Conservation (phyloP, 2,329 filamentous ascomycete species). For the Exophiala calicioides region DNA sequence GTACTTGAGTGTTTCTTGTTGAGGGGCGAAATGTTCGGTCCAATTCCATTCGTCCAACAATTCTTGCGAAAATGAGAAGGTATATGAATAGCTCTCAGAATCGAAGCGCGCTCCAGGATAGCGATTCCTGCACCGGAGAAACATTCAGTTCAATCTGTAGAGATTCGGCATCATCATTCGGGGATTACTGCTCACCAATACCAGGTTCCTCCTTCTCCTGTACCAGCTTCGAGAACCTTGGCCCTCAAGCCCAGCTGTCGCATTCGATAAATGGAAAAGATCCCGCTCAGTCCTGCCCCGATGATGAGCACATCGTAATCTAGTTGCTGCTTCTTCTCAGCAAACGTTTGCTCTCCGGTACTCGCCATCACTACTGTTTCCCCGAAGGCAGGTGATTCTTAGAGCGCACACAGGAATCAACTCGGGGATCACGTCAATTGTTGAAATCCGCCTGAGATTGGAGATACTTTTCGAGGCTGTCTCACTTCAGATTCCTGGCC, state of each 20-base stretch:
- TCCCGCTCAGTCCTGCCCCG: slow-evolving; percentile 47
- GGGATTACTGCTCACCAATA: slow-evolving; percentile 17
- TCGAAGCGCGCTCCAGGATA: slow-evolving; percentile 40
- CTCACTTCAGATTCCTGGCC: too few relatives aligned
- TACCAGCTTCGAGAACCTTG: slow-evolving; percentile 17
- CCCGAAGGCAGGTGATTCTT: too few relatives aligned
- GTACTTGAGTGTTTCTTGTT: slow-evolving; percentile 41
- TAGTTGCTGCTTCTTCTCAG: slow-evolving; percentile 32
- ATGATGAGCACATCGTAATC: slow-evolving; percentile 44
- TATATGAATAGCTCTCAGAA: slow-evolving; percentile 35
- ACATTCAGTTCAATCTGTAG: too few relatives aligned
- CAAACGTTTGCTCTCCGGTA: too few relatives aligned
- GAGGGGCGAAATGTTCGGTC: slow-evolving; percentile 24
- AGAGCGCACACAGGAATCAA: too few relatives aligned
- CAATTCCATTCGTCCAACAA: slow-evolving; percentile 30
- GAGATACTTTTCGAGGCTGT: too few relatives aligned
- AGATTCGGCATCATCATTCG: too few relatives aligned
- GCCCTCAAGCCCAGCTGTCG: slow-evolving; percentile 44
- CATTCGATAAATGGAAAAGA: slow-evolving; percentile 46
- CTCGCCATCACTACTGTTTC: too few relatives aligned
- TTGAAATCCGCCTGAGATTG: too few relatives aligned
- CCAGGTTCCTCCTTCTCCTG: slow-evolving; percentile 13
- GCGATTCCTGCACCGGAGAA: slow-evolving; percentile 24
- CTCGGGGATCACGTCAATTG: too few relatives aligned
- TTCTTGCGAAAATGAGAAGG: slow-evolving; percentile 32